Base-by-base conservation (phyloP, 2,329 filamentous ascomycete genomes). In the Stagonosporopsis tanaceti region DNA sequence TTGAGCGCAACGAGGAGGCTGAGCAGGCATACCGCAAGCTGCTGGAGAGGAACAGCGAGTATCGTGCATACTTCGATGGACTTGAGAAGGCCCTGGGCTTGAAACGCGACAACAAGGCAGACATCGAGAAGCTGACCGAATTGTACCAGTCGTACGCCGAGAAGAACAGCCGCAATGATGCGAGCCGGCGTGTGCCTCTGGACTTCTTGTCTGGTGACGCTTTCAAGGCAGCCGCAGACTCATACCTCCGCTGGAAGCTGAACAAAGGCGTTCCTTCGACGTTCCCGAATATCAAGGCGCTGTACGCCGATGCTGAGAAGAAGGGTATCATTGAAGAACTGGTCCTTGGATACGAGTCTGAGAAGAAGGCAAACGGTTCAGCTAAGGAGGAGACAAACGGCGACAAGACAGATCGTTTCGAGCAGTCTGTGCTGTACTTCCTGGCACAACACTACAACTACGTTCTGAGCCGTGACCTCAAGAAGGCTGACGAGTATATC, bases 371-470 rank as follows among this genome's bases (percentile, higher is more conserved):
- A 14, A 85, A 85, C 56, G 81, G 78, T 24, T 82, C 78, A 17
- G 78, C 78, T 41, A 77, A 79, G 50, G 79, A 81, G 35, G 79
- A 80, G 54, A 72, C 76, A 4, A 84, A 84, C 54, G 83, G 81
- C 24, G 81, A 87, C 47, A 79, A 80, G n/a, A 78, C 82, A 6
- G 81, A 73, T 25, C 74, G 80, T 34, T 94, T 94, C 72, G 84
- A 90, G 68, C 86, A 91, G 14, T 91, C 93, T 1, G 91, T 91
- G 14, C 85, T 93, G 47, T 98, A 96, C 78, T 99, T 96, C 81
- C 86, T 99, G 51, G 93, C 93, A 8, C 95, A 98, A 73, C 96
- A 99, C 78, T 96, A 97, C 83, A 95, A 97, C 80, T 97, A 97
- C 76, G 84, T 90, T 75, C 82, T 92, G 57, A 97, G 92, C 73